A percentile compares a stretch with the other conserved stretches of the same genome.
phyloP scores from a whole-genome alignment of 768 basidiomycete species.

The Chalciporus pseudorubinellus region DNA sequence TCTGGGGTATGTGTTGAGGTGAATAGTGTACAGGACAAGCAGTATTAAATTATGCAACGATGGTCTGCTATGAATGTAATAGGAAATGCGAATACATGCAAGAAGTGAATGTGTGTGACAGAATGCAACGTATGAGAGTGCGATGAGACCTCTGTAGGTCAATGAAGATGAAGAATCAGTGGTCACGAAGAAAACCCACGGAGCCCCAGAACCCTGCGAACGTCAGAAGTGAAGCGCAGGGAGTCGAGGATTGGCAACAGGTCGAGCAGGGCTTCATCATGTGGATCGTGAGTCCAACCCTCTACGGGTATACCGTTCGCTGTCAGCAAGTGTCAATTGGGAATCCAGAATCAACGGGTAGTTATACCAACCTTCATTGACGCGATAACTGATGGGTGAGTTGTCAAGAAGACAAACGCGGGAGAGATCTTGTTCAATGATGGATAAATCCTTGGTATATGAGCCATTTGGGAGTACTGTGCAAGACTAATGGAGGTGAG shows the following conservation, averaged over 20 bases:
- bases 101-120: slow-evolving; percentile 20
- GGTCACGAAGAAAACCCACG: slow-evolving; percentile 46
- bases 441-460: slow-evolving; percentile 88
- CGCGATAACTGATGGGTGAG: slow-evolving; percentile 86
- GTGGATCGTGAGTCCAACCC: slow-evolving; percentile 97
- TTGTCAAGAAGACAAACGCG: slow-evolving; percentile 95
- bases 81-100: slow-evolving; percentile 28
- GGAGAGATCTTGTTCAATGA: slow-evolving; percentile 88
- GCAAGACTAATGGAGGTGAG: slow-evolving; percentile 62
- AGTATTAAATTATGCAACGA: slow-evolving; percentile 37
- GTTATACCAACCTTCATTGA: slow-evolving; percentile 76
- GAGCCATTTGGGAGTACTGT: slow-evolving; percentile 89
- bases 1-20: slow-evolving; percentile 21
- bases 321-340: slow-evolving; percentile 31
- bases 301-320: slow-evolving; percentile 99
- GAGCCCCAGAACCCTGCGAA: slow-evolving; percentile 85
- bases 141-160: slow-evolving; percentile 17
- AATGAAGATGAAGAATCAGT: slow-evolving; percentile 3
- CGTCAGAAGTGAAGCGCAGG: slow-evolving; percentile 92
- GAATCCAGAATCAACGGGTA: neutral
- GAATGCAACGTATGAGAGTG: slow-evolving; percentile 26
- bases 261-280: slow-evolving; percentile 95
- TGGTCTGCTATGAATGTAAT: slow-evolving; percentile 26
- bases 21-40: slow-evolving; percentile 37
- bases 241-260: slow-evolving; percentile 94